Conservation (phyloP, 1,284 basidiomycete genomes). For the Golubevia sp. region DNA sequence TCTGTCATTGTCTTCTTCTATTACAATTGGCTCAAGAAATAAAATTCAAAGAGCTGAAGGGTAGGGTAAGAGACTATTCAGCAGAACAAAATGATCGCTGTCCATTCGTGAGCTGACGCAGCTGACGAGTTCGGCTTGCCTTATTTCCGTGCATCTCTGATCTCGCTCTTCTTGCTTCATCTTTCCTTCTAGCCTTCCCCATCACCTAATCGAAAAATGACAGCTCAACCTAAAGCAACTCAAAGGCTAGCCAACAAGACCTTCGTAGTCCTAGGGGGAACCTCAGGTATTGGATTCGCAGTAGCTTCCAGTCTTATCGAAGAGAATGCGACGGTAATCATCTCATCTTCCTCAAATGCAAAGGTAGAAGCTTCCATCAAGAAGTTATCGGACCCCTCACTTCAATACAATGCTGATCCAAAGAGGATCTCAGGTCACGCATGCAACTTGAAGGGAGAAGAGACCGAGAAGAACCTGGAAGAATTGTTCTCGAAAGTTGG, state of each 20-base stretch:
- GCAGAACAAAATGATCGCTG: too few species aligned
- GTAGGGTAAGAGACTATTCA: too few species aligned
- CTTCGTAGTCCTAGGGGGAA: slow-evolving; percentile 25
- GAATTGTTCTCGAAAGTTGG: slow-evolving; percentile 22
- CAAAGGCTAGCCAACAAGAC: neutral
- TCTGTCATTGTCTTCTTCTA: too few species aligned
- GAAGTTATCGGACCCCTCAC: slow-evolving; percentile 13
- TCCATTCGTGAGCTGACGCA: too few species aligned
- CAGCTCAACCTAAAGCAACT: neutral
- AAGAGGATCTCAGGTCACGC: slow-evolving; percentile 16
- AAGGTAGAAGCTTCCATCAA: slow-evolving; percentile 15
- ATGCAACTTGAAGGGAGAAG: slow-evolving; percentile 18
- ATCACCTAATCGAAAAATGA: neutral
- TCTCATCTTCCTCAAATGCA: slow-evolving; percentile 13
- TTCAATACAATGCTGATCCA: slow-evolving; percentile 27
- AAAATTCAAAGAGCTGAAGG: too few species aligned
- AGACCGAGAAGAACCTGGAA: slow-evolving; percentile 9
- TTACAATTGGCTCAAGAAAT: too few species aligned
- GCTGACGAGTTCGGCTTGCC: too few species aligned
- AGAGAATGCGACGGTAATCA: slow-evolving; percentile 25
- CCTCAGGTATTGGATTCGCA: slow-evolving; percentile 27
- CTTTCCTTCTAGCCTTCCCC: neutral
- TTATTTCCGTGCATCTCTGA: too few species aligned
- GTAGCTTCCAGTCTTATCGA: slow-evolving; percentile 27
- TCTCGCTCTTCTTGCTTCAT: too few species aligned